Conservation (phyloP, 768 basidiomycete species). For the Cystofilobasidium ferigula region DNA sequence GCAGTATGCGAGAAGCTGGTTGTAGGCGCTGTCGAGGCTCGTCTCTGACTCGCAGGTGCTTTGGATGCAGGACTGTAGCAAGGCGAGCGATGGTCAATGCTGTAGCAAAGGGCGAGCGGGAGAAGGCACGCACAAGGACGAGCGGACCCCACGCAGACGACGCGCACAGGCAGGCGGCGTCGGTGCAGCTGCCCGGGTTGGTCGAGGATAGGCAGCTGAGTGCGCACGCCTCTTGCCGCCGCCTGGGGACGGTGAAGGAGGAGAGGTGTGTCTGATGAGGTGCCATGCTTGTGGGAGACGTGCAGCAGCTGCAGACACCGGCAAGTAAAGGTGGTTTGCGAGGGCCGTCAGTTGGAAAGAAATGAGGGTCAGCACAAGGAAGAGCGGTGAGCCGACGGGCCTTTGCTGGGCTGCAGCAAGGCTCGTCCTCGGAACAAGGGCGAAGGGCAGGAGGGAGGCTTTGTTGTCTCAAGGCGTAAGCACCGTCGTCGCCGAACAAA, state of each 20-base stretch:
- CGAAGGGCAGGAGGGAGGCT: too few species aligned
- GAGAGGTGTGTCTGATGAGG: too few species aligned
- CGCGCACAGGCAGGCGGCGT: conserved; percentile 4
- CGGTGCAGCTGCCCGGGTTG: background rate
- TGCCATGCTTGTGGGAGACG: too few species aligned
- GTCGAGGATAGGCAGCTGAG: background rate
- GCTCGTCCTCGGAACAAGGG: too few species aligned
- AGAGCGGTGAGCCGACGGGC: too few species aligned
- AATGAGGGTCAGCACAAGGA: too few species aligned
- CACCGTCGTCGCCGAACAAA: too few species aligned
- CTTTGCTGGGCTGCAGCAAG: too few species aligned
- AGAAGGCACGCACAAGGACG: background rate
- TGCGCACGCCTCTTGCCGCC: conserved; percentile 9
- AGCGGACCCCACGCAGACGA: background rate
- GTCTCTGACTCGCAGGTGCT: background rate
- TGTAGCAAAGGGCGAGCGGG: background rate
- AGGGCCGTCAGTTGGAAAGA: too few species aligned
- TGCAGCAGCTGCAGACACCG: too few species aligned
- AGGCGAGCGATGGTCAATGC: background rate
- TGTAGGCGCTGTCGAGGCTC: background rate
- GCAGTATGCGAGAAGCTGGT: conserved; percentile 1
- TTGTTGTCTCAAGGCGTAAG: too few species aligned
- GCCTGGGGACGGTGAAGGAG: background rate
- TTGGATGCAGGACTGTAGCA: background rate
- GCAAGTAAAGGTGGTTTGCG: too few species aligned